phyloP scores from a whole-genome alignment of 2,329 filamentous ascomycete genomes.

The Akanthomyces dipterigenus region DNA sequence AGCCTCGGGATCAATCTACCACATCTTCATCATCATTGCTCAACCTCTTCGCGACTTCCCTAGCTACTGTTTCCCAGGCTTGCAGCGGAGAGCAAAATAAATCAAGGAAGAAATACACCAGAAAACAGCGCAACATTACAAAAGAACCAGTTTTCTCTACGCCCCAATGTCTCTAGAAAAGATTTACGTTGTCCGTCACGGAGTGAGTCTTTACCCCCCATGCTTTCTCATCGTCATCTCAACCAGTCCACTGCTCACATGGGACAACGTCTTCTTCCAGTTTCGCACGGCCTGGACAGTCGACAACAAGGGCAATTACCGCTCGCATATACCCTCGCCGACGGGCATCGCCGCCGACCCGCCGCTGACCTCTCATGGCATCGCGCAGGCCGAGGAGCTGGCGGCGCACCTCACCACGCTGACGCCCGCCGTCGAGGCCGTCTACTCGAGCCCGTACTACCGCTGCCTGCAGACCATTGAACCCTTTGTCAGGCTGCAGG shows the following conservation, averaged over 20 bases:
- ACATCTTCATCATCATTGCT: background rate
- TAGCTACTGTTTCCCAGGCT: background rate
- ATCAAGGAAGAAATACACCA: too few relatives aligned
- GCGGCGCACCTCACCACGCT: slow-evolving; percentile 56
- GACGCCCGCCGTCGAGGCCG: slow-evolving; percentile 60
- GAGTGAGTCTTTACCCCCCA: slow-evolving; percentile 46
- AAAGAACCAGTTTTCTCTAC: too few relatives aligned
- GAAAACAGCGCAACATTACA: too few relatives aligned
- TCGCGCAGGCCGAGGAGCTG: slow-evolving; percentile 74
- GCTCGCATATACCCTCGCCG: slow-evolving; percentile 65
- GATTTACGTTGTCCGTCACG: slow-evolving; percentile 70
- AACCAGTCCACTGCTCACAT: background rate
- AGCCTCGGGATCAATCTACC: background rate
- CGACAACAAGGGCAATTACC: slow-evolving; percentile 77
- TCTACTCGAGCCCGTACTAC: slow-evolving; percentile 85
- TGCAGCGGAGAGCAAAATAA: too few relatives aligned
- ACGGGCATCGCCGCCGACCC: slow-evolving; percentile 87
- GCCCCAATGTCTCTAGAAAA: slow-evolving; percentile 55
- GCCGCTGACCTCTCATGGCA: slow-evolving; percentile 78
- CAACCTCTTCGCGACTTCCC: background rate
- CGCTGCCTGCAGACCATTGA: slow-evolving; percentile 78
- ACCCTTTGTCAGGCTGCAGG: slow-evolving; percentile 53
- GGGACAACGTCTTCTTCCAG: slow-evolving; percentile 40
- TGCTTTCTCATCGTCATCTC: slow-evolving; percentile 12
- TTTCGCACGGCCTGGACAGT: slow-evolving; percentile 90